Evolutionary conservation across 495 filamentous ascomycete genomes (phyloP).

Genomic region (Thozetella sp.): DNA sequence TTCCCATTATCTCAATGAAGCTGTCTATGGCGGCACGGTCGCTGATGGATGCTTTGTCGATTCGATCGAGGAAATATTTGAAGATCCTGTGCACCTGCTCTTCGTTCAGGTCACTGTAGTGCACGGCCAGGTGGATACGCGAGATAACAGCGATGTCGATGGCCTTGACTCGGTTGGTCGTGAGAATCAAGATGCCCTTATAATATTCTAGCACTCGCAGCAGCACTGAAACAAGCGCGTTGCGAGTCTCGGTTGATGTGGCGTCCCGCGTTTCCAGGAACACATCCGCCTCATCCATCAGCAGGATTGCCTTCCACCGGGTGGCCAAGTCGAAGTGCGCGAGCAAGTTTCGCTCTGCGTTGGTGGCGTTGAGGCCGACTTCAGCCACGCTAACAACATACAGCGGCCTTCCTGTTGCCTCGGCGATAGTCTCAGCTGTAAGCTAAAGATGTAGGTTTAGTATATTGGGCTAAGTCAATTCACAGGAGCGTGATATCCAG

Average conservation of each 20-base stretch:
- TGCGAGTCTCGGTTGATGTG: constrained; percentile 1
- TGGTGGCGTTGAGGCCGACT: neutral
- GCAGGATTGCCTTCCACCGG: constrained; percentile 28
- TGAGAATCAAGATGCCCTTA: constrained; percentile 77
- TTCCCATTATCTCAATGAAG: neutral
- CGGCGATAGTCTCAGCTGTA: neutral
- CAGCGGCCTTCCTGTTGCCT: neutral
- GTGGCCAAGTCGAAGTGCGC: constrained; percentile 28
- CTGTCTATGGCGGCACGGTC: neutral
- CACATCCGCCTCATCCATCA: constrained; percentile 27
- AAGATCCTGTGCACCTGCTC: neutral
- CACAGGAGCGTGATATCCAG: too few species aligned
- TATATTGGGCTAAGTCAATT: too few species aligned
- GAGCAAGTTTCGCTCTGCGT: neutral
- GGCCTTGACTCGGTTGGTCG: constrained; percentile 75
- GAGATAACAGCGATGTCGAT: constrained; percentile 47
- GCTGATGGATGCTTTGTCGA: neutral
- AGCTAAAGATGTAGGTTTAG: neutral
- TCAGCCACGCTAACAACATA: neutral
- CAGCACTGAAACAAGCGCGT: constrained; percentile 35
- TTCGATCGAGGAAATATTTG: neutral
- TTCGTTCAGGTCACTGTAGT: constrained; percentile 43
- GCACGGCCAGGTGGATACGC: constrained; percentile 48
- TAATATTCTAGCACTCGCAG: constrained; percentile 61
- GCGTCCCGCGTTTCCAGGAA: constrained; percentile 4